Conservation (phyloP, 1,139 yeast genomes). For the Yamadazyma dendronema region DNA sequence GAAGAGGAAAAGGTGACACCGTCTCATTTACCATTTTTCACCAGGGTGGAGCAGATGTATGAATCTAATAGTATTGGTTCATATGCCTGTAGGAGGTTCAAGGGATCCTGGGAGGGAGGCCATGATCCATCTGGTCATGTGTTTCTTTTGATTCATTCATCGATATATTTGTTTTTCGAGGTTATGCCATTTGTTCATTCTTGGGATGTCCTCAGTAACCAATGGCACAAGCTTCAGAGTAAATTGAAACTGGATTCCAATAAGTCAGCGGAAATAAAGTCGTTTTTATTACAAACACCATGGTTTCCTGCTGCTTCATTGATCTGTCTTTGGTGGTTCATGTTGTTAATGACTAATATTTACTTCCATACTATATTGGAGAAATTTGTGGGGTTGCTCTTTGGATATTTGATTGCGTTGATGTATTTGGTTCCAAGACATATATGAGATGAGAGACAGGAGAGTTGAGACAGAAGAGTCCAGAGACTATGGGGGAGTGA, state of each 20-base stretch:
- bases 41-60: slow-evolving; percentile 8
- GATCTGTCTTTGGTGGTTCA: slow-evolving; percentile 74
- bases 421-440: slow-evolving; percentile 7
- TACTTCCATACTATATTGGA: slow-evolving; percentile 83
- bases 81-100: slow-evolving; percentile 54
- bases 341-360: slow-evolving; percentile 80
- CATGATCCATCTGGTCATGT: slow-evolving; percentile 97
- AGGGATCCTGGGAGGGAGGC: slow-evolving; percentile 87
- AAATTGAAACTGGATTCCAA: not conserved
- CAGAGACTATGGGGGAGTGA: too few species aligned
- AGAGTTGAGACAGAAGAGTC: not conserved
- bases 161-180: slow-evolving; percentile 70
- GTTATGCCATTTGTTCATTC: slow-evolving; percentile 33
- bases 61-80: slow-evolving; percentile 36
- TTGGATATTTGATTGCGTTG: slow-evolving; percentile 44
- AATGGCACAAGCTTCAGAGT: not conserved
- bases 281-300: slow-evolving; percentile 34
- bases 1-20: slow-evolving; percentile 9
- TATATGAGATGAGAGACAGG: not conserved
- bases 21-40: slow-evolving; percentile 7
- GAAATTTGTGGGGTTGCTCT: slow-evolving; percentile 62
- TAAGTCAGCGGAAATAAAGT: not conserved
- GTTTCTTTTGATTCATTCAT: slow-evolving; percentile 71
- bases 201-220: not conserved
- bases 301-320: slow-evolving; percentile 42